Percentiles rank a stretch among this genome's conserved stretches.
These are phyloP conservation scores for Rubus parviflorus DNA, from an alignment of 306 rosid genomes.

Conservation along the genomic window DNA sequence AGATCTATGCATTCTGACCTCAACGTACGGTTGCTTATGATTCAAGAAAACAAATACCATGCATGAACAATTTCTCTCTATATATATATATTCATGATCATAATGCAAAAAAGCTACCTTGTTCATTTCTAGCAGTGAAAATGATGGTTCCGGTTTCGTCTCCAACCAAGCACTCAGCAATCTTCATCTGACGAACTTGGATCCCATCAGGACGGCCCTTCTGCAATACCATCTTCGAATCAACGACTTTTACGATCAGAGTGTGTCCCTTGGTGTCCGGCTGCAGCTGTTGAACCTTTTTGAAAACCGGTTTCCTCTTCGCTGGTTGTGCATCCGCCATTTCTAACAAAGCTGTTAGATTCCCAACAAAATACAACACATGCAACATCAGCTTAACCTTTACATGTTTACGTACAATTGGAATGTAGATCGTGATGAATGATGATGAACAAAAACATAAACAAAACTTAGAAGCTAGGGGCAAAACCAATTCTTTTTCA, in stretches of 20 bases:
- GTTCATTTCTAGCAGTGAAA: constrained; percentile 24
- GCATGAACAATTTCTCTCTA: background rate
- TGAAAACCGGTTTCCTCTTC: constrained; percentile 25
- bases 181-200: constrained; percentile 21
- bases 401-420: background rate
- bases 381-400: background rate
- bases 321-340: constrained; percentile 16
- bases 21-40: background rate
- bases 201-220: constrained; percentile 23
- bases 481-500: background rate
- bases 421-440: background rate
- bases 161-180: constrained; percentile 23
- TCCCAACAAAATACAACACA: background rate
- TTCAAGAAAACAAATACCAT: background rate
- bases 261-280: constrained; percentile 26
- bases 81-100: background rate
- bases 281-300: constrained; percentile 23
- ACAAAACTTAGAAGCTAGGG: background rate
- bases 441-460: background rate
- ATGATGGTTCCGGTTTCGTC: constrained; percentile 20
- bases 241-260: constrained; percentile 16
- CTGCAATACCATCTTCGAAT: constrained; percentile 20
- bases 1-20: background rate
- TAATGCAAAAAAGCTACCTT: background rate
- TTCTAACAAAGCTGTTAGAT: background rate